Percentiles rank a stretch among this genome's conserved stretches.
phyloP scores from a whole-genome alignment of 257 asterid species.

The Pogostemon cablin region DNA sequence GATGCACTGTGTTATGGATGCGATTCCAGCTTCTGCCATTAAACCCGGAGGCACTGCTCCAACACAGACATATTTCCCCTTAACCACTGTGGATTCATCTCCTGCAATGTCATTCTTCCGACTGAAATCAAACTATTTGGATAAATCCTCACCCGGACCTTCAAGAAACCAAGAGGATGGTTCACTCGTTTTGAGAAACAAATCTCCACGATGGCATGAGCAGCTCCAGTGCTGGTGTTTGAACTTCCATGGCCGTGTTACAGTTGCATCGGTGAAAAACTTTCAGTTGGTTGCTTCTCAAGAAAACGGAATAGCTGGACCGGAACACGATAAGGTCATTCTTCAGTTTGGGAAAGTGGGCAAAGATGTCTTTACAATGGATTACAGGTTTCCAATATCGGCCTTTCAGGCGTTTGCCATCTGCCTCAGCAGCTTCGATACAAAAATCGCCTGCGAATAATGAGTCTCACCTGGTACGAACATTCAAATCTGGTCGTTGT shows the following conservation, averaged over 20 bases:
- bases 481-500: conserved; percentile 13
- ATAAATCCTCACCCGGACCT: conserved; percentile 49
- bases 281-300: conserved; percentile 92
- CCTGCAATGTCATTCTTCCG: conserved; percentile 51
- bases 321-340: conserved; percentile 74
- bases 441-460: conserved; percentile 88
- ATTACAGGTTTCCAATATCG: conserved; percentile 78
- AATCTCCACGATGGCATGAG: conserved; percentile 94
- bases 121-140: conserved; percentile 49
- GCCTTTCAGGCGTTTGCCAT: conserved; percentile 85
- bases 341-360: conserved; percentile 97
- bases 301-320: conserved; percentile 58
- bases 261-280: conserved; percentile 91
- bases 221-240: conserved; percentile 98
- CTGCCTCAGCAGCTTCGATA: conserved; percentile 87
- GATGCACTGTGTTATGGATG: conserved; percentile 76
- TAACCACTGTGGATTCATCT: conserved; percentile 46
- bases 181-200: conserved; percentile 68
- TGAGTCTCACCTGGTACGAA: conserved; percentile 29
- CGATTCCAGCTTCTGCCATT: conserved; percentile 68
- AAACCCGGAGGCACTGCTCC: conserved; percentile 79
- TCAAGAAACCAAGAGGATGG: conserved; percentile 40
- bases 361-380: conserved; percentile 91
- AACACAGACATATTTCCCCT: conserved; percentile 58
- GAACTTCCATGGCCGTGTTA: conserved; percentile 92